Evolutionary conservation across 1,284 basidiomycete genomes (phyloP).

Genomic region (Cryptococcus amylolentus): DNA sequence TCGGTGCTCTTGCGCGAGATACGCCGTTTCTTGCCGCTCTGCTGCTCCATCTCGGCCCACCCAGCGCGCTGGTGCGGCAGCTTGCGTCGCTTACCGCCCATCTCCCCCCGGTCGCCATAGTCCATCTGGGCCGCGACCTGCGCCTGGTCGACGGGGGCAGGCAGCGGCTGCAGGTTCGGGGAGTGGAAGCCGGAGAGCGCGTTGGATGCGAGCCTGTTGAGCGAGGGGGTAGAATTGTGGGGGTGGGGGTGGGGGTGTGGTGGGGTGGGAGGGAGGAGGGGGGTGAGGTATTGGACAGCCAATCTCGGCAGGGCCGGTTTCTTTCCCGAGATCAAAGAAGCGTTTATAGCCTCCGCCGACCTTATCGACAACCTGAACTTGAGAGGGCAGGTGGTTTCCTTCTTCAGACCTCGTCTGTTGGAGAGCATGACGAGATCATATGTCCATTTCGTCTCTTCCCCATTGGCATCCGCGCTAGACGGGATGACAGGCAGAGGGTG

Average conservation of each 20-base stretch:
- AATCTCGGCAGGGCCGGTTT: background rate
- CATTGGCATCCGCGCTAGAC: too few relatives aligned
- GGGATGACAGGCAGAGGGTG: too few relatives aligned
- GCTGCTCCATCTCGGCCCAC: conserved; percentile 41
- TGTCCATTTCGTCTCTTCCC: too few relatives aligned
- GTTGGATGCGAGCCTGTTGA: conserved; percentile 6
- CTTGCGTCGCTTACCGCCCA: conserved; percentile 46
- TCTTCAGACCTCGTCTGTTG: too few relatives aligned
- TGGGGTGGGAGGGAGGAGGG: conserved; percentile 7
- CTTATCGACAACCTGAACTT: background rate
- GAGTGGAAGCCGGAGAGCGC: conserved; percentile 1
- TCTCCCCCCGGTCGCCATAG: conserved; percentile 33
- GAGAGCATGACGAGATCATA: too few relatives aligned
- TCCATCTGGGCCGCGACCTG: conserved; percentile 1
- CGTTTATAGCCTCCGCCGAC: background rate
- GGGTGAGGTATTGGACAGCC: background rate
- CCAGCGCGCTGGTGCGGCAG: conserved; percentile 41
- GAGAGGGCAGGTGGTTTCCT: background rate
- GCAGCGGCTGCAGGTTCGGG: conserved; percentile 1
- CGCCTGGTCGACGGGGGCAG: conserved; percentile 3
- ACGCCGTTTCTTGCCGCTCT: conserved; percentile 7
- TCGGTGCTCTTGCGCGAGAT: background rate
- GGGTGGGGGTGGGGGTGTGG: background rate
- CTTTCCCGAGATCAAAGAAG: background rate
- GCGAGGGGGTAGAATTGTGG: too few relatives aligned